Evolutionary conservation across 2,329 filamentous ascomycete species (phyloP).

Genomic region (Laburnicola sp.): DNA sequence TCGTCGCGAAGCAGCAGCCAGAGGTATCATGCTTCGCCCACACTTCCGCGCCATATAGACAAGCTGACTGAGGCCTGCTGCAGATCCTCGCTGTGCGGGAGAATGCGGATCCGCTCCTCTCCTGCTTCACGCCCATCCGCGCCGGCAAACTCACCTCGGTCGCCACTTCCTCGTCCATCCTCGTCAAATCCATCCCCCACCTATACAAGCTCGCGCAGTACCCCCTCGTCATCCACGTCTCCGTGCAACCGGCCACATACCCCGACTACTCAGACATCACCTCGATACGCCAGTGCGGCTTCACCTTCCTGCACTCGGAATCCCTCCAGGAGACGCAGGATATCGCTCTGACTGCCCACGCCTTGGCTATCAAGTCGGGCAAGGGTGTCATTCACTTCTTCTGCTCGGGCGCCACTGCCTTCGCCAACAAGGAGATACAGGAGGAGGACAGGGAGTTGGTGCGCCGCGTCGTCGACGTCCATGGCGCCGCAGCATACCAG

Average conservation of each 20-base stretch:
- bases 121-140: slow-evolving; percentile 82
- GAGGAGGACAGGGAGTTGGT: slow-evolving; percentile 71
- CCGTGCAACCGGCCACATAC: slow-evolving; percentile 74
- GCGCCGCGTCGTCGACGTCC: slow-evolving; percentile 70
- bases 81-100: slow-evolving; percentile 79
- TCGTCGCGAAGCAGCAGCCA: slow-evolving; percentile 72
- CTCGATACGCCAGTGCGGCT: slow-evolving; percentile 91
- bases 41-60: too few relatives aligned
- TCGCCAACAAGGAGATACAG: slow-evolving; percentile 67
- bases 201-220: slow-evolving; percentile 94
- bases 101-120: slow-evolving; percentile 92
- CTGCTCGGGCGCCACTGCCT: slow-evolving; percentile 70
- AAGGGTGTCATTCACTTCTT: slow-evolving; percentile 99
- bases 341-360: slow-evolving; percentile 90
- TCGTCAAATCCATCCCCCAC: slow-evolving; percentile 87
- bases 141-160: slow-evolving; percentile 85
- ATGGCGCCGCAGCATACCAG: slow-evolving; percentile 72
- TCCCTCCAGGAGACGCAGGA: slow-evolving; percentile 94
- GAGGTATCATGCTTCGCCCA: too few relatives aligned
- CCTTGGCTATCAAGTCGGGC: slow-evolving; percentile 85
- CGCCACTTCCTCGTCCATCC: slow-evolving; percentile 80
- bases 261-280: slow-evolving; percentile 96
- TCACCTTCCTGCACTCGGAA: slow-evolving; percentile 94
- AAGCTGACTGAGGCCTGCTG: background rate
- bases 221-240: slow-evolving; percentile 91